These are phyloP conservation scores for Chlorella sorokiniana DNA, from an alignment of 139 green algal species.

Conservation along the genomic window DNA sequence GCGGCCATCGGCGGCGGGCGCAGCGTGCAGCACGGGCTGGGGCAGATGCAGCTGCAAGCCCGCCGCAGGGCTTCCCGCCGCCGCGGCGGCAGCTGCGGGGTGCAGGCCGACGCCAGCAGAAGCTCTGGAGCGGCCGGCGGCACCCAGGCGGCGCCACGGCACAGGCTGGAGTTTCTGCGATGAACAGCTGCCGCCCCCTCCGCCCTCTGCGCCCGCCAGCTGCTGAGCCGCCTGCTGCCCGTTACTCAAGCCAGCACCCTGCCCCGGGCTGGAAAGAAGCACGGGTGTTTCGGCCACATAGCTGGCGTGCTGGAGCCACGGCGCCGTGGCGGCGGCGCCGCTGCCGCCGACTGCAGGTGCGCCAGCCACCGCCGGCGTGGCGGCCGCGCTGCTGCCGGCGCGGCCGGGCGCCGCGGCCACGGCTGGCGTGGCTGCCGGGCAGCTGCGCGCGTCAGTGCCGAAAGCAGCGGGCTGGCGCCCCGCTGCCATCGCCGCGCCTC, in stretches of 20 bases:
- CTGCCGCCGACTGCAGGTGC: background rate
- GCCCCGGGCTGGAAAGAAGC: background rate
- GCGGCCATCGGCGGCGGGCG: background rate
- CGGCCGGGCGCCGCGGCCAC: background rate
- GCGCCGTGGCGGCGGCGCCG: background rate
- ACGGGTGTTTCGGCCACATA: constrained; percentile 1
- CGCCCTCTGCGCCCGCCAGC: background rate
- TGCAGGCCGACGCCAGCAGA: background rate
- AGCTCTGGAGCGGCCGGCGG: background rate
- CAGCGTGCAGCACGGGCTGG: constrained; percentile 6
- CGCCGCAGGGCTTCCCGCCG: too few relatives aligned
- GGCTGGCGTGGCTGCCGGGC: background rate
- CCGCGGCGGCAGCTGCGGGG: background rate
- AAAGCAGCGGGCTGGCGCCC: too few relatives aligned
- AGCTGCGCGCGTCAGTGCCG: too few relatives aligned
- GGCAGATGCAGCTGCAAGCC: constrained; percentile 29
- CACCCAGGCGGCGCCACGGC: background rate
- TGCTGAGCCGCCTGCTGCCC: background rate
- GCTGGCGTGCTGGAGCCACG: background rate
- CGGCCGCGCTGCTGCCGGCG: background rate
- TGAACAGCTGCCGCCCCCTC: constrained; percentile 17
- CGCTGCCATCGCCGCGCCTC: background rate
- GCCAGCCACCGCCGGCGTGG: background rate
- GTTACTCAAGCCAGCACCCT: too few relatives aligned
- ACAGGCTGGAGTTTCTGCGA: constrained; percentile 12